Percentiles rank a stretch among this genome's conserved stretches.
These are phyloP conservation scores for Pythium utonaiense DNA, from an alignment of 352 stramenopile species.

Conservation along the genomic window DNA sequence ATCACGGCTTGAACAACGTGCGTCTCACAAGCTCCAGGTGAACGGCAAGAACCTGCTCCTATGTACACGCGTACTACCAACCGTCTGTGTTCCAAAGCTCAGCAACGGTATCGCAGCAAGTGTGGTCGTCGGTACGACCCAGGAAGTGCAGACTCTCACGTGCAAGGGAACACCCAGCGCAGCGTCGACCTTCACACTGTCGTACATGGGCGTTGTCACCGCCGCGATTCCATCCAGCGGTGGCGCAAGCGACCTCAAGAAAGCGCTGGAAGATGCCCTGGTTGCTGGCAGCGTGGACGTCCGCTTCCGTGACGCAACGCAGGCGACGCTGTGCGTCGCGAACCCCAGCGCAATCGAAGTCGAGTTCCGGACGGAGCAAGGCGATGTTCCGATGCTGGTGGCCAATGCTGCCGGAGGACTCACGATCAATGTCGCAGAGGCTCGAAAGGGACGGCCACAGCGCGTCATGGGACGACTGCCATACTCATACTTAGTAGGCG, in stretches of 20 bases:
- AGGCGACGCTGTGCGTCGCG: slow-evolving; percentile 47
- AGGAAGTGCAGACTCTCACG: slow-evolving; percentile 58
- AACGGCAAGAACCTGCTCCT: slow-evolving; percentile 47
- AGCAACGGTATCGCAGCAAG: slow-evolving; percentile 44
- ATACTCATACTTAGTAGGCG: slow-evolving; percentile 82
- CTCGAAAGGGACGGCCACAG: slow-evolving; percentile 53
- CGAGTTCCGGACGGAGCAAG: slow-evolving; percentile 46
- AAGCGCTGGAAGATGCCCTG: slow-evolving; percentile 50
- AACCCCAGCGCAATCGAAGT: slow-evolving; percentile 40
- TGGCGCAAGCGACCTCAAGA: slow-evolving; percentile 33
- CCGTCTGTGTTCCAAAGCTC: slow-evolving; percentile 38
- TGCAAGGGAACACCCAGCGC: slow-evolving; percentile 32
- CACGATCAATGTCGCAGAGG: slow-evolving; percentile 24
- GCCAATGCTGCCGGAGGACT: slow-evolving; percentile 7
- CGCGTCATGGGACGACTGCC: slow-evolving; percentile 63
- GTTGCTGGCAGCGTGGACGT: slow-evolving; percentile 60
- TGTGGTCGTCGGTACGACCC: slow-evolving; percentile 32
- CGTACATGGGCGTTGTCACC: slow-evolving; percentile 52
- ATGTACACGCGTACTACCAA: slow-evolving; percentile 43
- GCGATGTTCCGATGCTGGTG: slow-evolving; percentile 41
- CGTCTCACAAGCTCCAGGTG: slow-evolving; percentile 55
- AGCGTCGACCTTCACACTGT: slow-evolving; percentile 53
- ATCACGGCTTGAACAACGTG: slow-evolving; percentile 37
- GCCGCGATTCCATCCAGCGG: slow-evolving; percentile 37
- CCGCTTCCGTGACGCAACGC: slow-evolving; percentile 29